Percentiles rank a stretch among this genome's conserved stretches.
These are phyloP conservation scores for Pichia sp. DNA, from an alignment of 1,139 yeast genomes.

Conservation along the genomic window DNA sequence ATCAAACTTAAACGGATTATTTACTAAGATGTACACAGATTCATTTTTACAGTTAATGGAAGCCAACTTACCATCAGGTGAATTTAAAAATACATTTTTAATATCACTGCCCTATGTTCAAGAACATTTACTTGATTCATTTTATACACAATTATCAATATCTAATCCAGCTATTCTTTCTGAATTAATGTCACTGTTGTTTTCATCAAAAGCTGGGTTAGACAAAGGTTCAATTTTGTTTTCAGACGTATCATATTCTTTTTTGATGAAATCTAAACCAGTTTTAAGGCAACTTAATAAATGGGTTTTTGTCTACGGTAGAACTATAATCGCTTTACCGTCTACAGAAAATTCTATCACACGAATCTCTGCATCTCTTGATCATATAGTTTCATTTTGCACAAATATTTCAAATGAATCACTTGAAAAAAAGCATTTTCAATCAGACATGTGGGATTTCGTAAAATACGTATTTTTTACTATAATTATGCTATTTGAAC, in stretches of 20 bases:
- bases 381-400: constrained; percentile 3
- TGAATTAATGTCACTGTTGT: constrained; percentile 20
- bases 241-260: background rate
- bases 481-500: constrained; percentile 25
- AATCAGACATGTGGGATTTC: constrained; percentile 19
- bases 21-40: constrained; percentile 15
- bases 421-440: background rate
- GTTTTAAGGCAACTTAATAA: constrained; percentile 45
- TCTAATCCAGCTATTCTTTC: constrained; percentile 17
- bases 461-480: constrained; percentile 23
- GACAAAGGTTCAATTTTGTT: constrained; percentile 15
- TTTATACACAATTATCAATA: constrained; percentile 16
- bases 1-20: constrained; percentile 17
- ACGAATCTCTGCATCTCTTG: constrained; percentile 3
- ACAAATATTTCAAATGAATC: constrained; percentile 4
- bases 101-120: constrained; percentile 18
- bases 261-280: constrained; percentile 30
- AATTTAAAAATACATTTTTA: constrained; percentile 12
- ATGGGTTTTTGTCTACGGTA: constrained; percentile 36
- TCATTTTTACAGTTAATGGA: constrained; percentile 4
- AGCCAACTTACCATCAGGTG: constrained; percentile 3
- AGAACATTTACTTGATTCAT: constrained; percentile 18
- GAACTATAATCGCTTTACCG: background rate
- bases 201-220: constrained; percentile 29
- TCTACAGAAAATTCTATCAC: background rate